Evolutionary conservation across 1,284 basidiomycete genomes (phyloP).

Genomic region (Ceratobasidium sp.): DNA sequence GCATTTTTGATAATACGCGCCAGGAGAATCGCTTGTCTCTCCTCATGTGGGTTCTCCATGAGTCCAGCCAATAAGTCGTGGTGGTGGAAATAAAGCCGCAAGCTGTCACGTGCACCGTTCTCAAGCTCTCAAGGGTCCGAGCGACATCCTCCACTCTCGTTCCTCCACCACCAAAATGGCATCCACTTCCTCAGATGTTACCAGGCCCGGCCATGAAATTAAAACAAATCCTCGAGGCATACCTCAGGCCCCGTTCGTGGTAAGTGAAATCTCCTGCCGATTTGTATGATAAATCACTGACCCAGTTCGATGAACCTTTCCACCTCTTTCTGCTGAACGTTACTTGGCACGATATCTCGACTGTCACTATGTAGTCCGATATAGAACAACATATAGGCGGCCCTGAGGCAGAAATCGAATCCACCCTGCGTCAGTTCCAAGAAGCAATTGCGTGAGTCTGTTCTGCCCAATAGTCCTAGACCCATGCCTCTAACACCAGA

Average conservation of each 20-base stretch:
- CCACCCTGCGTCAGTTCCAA: conserved; percentile 86
- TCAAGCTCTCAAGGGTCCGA: not conserved
- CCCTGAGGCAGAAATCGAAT: conserved; percentile 83
- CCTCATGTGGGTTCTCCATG: conserved; percentile 94
- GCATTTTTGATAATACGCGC: conserved; percentile 93
- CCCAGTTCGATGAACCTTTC: too few relatives aligned
- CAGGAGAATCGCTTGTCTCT: conserved; percentile 88
- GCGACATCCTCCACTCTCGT: conserved; percentile 1
- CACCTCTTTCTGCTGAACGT: not conserved
- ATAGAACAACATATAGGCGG: conserved; percentile 91
- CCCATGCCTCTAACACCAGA: too few relatives aligned
- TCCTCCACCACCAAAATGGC: conserved; percentile 28
- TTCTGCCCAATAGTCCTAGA: too few relatives aligned
- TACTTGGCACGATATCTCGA: too few relatives aligned
- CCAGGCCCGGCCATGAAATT: conserved; percentile 50
- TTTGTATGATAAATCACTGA: not conserved
- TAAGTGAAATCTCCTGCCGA: conserved; percentile 62
- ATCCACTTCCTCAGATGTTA: conserved; percentile 8
- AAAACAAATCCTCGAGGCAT: conserved; percentile 92
- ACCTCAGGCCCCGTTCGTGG: conserved; percentile 95
- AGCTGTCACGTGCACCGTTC: not conserved
- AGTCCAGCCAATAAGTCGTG: not conserved
- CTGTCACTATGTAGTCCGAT: too few relatives aligned
- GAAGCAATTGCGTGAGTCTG: conserved; percentile 87
- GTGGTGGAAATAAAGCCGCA: not conserved